Evolutionary conservation across 2,329 filamentous ascomycete species (phyloP).

Genomic region (Ophiostoma australiae): DNA sequence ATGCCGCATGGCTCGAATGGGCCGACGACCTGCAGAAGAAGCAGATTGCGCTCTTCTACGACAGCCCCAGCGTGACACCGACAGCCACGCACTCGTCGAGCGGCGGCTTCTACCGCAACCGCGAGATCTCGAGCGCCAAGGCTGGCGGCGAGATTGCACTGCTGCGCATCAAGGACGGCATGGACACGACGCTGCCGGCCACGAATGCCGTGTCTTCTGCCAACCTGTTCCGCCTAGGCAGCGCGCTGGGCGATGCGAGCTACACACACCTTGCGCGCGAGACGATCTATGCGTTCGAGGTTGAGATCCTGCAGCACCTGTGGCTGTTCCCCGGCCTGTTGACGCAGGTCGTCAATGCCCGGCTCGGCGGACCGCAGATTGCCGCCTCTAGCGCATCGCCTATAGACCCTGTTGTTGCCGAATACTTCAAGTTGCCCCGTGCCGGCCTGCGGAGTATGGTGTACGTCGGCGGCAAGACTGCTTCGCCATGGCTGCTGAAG

Average conservation of each 20-base stretch:
- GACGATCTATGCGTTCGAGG: constrained; percentile 80
- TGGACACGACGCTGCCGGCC: constrained; percentile 86
- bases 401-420: constrained; percentile 24
- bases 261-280: constrained; percentile 64
- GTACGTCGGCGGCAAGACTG: constrained; percentile 17
- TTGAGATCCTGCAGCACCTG: constrained; percentile 86
- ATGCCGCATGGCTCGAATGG: constrained; percentile 71
- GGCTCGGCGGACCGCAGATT: constrained; percentile 56
- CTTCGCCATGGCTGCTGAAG: constrained; percentile 26
- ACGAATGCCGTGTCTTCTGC: constrained; percentile 81
- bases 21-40: constrained; percentile 74
- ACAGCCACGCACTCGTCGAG: constrained; percentile 38
- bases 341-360: constrained; percentile 66
- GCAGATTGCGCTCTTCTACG: constrained; percentile 76
- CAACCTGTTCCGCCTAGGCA: constrained; percentile 77
- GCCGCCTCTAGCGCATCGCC: constrained; percentile 24
- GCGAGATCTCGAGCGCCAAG: constrained; percentile 33
- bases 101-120: constrained; percentile 70
- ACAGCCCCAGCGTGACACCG: constrained; percentile 40
- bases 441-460: constrained; percentile 33
- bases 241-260: constrained; percentile 39
- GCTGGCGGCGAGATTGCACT: constrained; percentile 61
- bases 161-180: constrained; percentile 87
- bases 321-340: constrained; percentile 85
- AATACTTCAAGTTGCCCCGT: constrained; percentile 30